Percentiles rank a stretch among this genome's conserved stretches.
Conservation (phyloP, 164 flowering plant species). For the Tetrastigma voinierianum region DNA sequence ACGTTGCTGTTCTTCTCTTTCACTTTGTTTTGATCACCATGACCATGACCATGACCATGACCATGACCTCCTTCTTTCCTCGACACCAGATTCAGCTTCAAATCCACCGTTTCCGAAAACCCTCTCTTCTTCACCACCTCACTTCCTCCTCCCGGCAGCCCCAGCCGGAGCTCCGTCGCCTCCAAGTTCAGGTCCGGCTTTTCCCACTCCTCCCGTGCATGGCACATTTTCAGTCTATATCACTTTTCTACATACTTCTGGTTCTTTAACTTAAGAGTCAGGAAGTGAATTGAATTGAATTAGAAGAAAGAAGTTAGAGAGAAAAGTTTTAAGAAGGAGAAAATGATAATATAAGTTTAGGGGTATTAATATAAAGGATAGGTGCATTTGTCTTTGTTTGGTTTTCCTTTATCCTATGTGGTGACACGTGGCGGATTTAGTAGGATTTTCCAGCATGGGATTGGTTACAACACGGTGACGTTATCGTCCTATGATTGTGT, state of each 20-base stretch:
- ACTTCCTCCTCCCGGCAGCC: conserved; percentile 47
- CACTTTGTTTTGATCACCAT: conserved; percentile 16
- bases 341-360: neutral
- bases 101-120: conserved; percentile 59
- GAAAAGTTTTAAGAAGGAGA: too few relatives aligned
- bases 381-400: conserved; percentile 4
- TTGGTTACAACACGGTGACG: conserved; percentile 27
- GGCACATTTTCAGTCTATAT: conserved; percentile 31
- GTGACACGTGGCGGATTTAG: conserved; percentile 31
- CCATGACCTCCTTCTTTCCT: conserved; percentile 7
- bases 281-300: neutral
- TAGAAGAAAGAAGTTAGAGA: too few relatives aligned
- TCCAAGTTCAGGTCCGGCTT: conserved; percentile 31
- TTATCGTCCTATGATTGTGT: conserved; percentile 16
- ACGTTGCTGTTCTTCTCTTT: conserved; percentile 25
- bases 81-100: conserved; percentile 70
- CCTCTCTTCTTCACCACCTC: conserved; percentile 47
- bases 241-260: too few relatives aligned
- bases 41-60: too few relatives aligned
- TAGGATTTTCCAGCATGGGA: conserved; percentile 20
- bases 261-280: too few relatives aligned
- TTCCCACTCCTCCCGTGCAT: conserved; percentile 17
- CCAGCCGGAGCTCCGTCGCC: conserved; percentile 70
- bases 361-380: conserved; percentile 21
- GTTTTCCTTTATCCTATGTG: neutral